Evolutionary conservation across 2,329 filamentous ascomycete species (phyloP).

Genomic region (Colletotrichum melonis): DNA sequence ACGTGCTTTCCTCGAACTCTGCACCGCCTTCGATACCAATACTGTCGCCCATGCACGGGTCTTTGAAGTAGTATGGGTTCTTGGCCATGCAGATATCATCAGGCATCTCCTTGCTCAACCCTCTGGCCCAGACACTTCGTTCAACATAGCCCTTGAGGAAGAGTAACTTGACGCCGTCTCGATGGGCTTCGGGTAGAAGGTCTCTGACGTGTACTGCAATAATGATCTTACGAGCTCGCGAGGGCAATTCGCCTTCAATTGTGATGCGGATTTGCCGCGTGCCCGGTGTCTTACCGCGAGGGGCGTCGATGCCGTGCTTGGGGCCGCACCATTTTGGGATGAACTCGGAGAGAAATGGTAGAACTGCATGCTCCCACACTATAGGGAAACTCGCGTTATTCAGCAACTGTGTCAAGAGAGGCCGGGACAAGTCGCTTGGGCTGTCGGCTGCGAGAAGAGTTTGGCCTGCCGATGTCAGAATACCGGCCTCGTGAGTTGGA

Average conservation of each 20-base stretch:
- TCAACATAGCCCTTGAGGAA: slow-evolving; percentile 52
- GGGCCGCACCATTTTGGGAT: slow-evolving; percentile 55
- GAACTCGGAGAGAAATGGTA: slow-evolving; percentile 56
- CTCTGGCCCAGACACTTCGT: slow-evolving; percentile 53
- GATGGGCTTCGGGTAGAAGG: slow-evolving; percentile 49
- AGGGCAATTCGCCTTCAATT: slow-evolving; percentile 48
- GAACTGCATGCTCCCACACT: slow-evolving; percentile 55
- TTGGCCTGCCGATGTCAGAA: slow-evolving; percentile 34
- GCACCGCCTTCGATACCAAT: slow-evolving; percentile 50
- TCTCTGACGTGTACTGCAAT: slow-evolving; percentile 55
- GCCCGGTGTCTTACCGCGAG: slow-evolving; percentile 48
- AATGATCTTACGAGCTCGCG: slow-evolving; percentile 47
- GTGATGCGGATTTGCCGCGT: slow-evolving; percentile 54
- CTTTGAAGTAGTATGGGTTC: slow-evolving; percentile 55
- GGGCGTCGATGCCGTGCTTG: slow-evolving; percentile 52
- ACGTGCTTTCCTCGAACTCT: slow-evolving; percentile 48
- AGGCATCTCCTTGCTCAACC: slow-evolving; percentile 48
- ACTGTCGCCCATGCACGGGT: slow-evolving; percentile 59
- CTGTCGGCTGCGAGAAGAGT: slow-evolving; percentile 46
- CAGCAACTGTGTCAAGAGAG: slow-evolving; percentile 42
- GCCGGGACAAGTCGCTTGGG: slow-evolving; percentile 43
- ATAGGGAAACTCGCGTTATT: slow-evolving; percentile 52
- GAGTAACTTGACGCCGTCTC: slow-evolving; percentile 46
- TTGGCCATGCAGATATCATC: slow-evolving; percentile 54
- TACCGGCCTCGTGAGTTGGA: no score